These are phyloP conservation scores for Wolfiporia cocos DNA, from an alignment of 1,284 basidiomycete genomes.

Conservation along the genomic window DNA sequence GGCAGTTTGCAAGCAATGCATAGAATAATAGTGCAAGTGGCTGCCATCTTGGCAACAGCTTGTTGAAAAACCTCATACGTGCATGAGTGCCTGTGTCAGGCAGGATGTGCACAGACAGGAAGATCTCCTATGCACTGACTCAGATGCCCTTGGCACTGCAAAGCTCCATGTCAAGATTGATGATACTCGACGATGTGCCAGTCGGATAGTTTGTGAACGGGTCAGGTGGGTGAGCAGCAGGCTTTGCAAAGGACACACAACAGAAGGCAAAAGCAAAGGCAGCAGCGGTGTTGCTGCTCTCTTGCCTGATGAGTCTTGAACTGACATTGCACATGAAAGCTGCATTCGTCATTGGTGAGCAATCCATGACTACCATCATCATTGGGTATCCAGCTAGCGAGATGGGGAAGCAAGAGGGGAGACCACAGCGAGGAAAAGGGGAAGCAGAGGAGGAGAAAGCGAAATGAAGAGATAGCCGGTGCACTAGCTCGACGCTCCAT, in stretches of 20 bases:
- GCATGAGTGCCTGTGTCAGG: too few relatives aligned
- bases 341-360: conserved; percentile 65
- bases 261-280: too few relatives aligned
- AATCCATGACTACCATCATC: background rate
- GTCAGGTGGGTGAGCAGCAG: conserved; percentile 53
- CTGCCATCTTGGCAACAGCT: too few relatives aligned
- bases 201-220: conserved; percentile 84
- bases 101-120: too few relatives aligned
- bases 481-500: conserved; percentile 82
- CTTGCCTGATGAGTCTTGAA: conserved; percentile 48
- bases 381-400: too few relatives aligned
- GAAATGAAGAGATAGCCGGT: conserved; percentile 16
- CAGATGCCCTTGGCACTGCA: conserved; percentile 60
- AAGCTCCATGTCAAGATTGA: conserved; percentile 61
- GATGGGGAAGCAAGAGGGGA: too few relatives aligned
- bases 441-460: too few relatives aligned
- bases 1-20: too few relatives aligned
- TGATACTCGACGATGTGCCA: conserved; percentile 75
- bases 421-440: too few relatives aligned
- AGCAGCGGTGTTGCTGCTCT: conserved; percentile 28
- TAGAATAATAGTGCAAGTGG: too few relatives aligned
- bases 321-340: conserved; percentile 73
- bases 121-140: conserved; percentile 84
- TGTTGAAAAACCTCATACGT: too few relatives aligned
- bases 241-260: conserved; percentile 34